phyloP scores from a whole-genome alignment of 352 stramenopile genomes.

The Globisporangium mamillatum region DNA sequence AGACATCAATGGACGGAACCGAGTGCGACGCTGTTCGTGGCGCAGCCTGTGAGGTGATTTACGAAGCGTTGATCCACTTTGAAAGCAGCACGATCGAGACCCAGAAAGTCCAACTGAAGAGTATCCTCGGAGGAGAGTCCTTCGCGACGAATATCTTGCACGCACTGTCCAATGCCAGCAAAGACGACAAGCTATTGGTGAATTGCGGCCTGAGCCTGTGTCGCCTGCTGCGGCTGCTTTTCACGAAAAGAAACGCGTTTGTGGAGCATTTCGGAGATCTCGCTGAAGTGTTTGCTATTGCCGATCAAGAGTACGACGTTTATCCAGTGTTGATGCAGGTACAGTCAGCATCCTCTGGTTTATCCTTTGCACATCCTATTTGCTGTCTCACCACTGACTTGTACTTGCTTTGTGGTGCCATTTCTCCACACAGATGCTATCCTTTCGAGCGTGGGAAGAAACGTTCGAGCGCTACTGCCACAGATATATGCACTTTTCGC shows the following conservation, averaged over 20 bases:
- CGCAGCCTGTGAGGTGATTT: constrained; percentile 32
- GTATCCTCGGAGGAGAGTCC: constrained; percentile 18
- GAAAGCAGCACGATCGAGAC: constrained; percentile 9
- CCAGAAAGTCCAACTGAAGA: constrained; percentile 19
- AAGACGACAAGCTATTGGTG: constrained; percentile 29
- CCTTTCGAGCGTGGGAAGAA: constrained; percentile 34
- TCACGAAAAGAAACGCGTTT: constrained; percentile 20
- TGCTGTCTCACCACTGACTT: background rate
- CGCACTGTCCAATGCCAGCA: constrained; percentile 23
- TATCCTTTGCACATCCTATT: background rate
- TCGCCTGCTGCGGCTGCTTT: constrained; percentile 34
- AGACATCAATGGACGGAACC: constrained; percentile 43
- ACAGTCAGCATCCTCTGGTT: background rate
- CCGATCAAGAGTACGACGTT: constrained; percentile 29
- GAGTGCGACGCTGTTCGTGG: constrained; percentile 58
- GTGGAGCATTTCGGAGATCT: constrained; percentile 31
- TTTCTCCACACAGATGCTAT: constrained; percentile 32
- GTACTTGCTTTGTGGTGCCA: background rate
- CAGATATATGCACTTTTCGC: constrained; percentile 24
- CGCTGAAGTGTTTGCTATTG: constrained; percentile 22
- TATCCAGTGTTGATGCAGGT: constrained; percentile 43
- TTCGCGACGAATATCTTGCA: constrained; percentile 24
- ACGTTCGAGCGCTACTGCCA: constrained; percentile 30
- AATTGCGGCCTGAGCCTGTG: constrained; percentile 24
- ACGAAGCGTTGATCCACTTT: constrained; percentile 28